Conservation (phyloP, 139 green algal genomes). For the Ulvella scutata region DNA sequence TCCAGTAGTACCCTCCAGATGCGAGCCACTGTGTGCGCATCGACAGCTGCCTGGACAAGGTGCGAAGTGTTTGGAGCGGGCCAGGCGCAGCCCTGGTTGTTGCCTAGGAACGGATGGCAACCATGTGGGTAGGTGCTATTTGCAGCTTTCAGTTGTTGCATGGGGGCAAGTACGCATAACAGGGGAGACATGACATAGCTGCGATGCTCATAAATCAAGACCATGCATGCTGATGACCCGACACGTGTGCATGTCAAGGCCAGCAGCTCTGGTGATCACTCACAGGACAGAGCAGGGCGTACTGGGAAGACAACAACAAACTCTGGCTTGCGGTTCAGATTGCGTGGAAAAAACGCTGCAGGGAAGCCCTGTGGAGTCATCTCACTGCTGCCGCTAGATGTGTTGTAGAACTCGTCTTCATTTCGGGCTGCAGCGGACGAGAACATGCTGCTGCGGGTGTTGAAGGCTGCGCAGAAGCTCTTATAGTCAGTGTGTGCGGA, state of each 20-base stretch:
- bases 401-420: not conserved
- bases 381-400: not conserved
- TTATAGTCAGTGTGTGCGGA: no score
- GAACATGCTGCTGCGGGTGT: not conserved
- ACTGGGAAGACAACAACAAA: not conserved
- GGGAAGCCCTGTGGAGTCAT: not conserved
- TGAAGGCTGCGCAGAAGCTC: no score
- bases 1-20: not conserved
- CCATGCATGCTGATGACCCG: not conserved
- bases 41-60: not conserved
- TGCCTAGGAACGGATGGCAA: not conserved
- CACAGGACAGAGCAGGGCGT: not conserved
- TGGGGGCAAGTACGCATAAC: not conserved
- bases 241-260: not conserved
- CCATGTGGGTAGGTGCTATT: not conserved
- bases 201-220: not conserved
- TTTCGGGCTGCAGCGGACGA: not conserved
- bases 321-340: not conserved
- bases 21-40: not conserved
- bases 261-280: not conserved
- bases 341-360: not conserved
- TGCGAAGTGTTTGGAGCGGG: not conserved
- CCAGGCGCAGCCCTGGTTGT: not conserved
- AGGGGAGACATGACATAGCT: not conserved
- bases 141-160: not conserved